phyloP scores from a whole-genome alignment of 2,329 filamentous ascomycete genomes.

The Penicillium sp. region DNA sequence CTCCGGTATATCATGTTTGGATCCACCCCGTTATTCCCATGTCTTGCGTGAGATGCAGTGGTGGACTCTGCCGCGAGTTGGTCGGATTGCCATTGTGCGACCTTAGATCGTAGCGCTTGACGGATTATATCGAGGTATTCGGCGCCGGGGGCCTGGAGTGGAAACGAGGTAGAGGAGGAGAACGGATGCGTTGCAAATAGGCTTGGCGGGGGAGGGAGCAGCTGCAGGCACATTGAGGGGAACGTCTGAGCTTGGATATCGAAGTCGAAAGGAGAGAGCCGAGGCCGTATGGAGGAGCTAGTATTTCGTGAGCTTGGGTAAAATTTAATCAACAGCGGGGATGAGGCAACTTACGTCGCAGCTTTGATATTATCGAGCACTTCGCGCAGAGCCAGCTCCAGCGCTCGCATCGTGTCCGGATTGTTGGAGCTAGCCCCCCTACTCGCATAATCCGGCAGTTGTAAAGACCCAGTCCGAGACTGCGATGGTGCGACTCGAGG shows the following conservation, averaged over 20 bases:
- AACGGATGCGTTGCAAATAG: constrained; percentile 80
- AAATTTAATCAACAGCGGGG: not conserved
- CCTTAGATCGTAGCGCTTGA: constrained; percentile 65
- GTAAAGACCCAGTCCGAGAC: constrained; percentile 31
- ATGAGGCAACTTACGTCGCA: constrained; percentile 63
- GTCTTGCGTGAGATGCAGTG: constrained; percentile 39
- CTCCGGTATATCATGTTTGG: constrained; percentile 43
- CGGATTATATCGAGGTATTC: constrained; percentile 72
- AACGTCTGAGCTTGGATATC: constrained; percentile 84
- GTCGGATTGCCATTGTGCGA: constrained; percentile 62
- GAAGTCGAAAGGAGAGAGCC: constrained; percentile 65
- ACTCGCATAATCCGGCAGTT: constrained; percentile 56
- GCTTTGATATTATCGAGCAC: constrained; percentile 77
- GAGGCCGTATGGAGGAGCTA: constrained; percentile 47
- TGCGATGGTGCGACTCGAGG: constrained; percentile 36
- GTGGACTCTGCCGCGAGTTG: constrained; percentile 33
- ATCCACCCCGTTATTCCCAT: constrained; percentile 30
- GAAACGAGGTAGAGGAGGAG: constrained; percentile 75
- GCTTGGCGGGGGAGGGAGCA: constrained; percentile 76
- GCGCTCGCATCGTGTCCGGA: constrained; percentile 77
- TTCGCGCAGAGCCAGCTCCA: constrained; percentile 81
- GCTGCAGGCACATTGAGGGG: constrained; percentile 76
- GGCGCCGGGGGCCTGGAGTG: constrained; percentile 69
- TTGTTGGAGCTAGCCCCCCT: constrained; percentile 65
- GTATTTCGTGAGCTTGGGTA: constrained; percentile 11